A percentile compares a stretch with the other conserved stretches of the same genome.
Evolutionary conservation across 345 rosid species (phyloP).

Genomic region (Pistacia atlantica): DNA sequence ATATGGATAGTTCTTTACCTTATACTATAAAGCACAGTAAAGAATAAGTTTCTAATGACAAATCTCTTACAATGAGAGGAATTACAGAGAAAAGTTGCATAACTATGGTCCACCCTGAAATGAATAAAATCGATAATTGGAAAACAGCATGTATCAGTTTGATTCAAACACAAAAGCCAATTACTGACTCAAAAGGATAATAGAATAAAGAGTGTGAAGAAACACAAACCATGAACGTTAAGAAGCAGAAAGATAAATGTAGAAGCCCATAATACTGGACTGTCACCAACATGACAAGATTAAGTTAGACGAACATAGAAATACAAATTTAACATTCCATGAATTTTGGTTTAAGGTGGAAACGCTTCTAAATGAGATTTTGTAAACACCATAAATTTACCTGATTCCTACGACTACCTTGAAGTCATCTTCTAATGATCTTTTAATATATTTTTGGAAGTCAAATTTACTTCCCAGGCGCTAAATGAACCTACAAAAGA

Average conservation of each 20-base stretch:
- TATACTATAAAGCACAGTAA: background rate
- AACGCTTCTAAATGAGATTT: background rate
- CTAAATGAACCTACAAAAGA: constrained; percentile 75
- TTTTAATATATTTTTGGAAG: constrained; percentile 88
- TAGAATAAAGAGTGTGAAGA: background rate
- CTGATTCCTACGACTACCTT: constrained; percentile 94
- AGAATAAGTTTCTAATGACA: background rate
- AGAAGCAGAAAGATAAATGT: constrained; percentile 69
- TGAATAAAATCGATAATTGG: background rate
- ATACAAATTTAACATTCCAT: background rate
- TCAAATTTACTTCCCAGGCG: constrained; percentile 86
- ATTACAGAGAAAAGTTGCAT: constrained; percentile 60
- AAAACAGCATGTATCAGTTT: background rate
- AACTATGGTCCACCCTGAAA: constrained; percentile 67
- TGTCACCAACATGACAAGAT: constrained; percentile 37
- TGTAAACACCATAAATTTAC: constrained; percentile 32
- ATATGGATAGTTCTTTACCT: background rate
- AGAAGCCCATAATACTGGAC: constrained; percentile 78
- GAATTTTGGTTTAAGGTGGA: background rate
- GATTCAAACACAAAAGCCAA: background rate
- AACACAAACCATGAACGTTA: constrained; percentile 71
- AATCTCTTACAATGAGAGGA: constrained; percentile 73
- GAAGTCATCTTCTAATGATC: constrained; percentile 93
- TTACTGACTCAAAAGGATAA: background rate
- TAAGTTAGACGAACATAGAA: constrained; percentile 16